Evolutionary conservation across 345 rosid species (phyloP), one percentile per base, ranked within the genome.

Genomic region (Populus simonii): DNA sequence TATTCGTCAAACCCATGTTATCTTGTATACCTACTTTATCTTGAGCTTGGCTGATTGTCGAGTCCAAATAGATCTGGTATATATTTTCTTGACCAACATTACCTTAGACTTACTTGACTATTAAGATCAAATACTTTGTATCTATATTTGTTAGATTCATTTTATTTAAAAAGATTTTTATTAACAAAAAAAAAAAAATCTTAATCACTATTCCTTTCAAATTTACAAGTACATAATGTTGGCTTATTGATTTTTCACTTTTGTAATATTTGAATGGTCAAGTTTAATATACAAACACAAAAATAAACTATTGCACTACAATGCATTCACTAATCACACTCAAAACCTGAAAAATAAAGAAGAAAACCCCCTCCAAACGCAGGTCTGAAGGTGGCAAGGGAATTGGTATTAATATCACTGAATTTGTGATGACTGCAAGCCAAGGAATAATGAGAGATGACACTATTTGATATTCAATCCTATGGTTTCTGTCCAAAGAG

Each of bases 241-340:
- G n/a, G n/a, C n/a, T n/a, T n/a, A n/a, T n/a, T n/a, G n/a, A 61
- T 41, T 49, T 15, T 62, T 41, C 41, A 15, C 76, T 71, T 7
- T 75, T 22, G 33, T 70, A 63, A 70, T 29, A 33, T 70, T 36
- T 67, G 36, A 53, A 72, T 8, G 15, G 51, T 68, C 29, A 29
- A 68, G 70, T 80, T 75, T 65, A 43, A 20, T 55, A 55, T 55
- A 3, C 74, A 74, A 38, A 38, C 49, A 65, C 36, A 62, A 25
- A 74, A 45, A 47, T 31, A 43, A 36, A 49, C 36, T 35, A 78
- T 31, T 72, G 55, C 23, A 36, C 76, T 18, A 51, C 18, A 71
- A 67, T 47, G 33, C 25, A 47, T 69, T 70, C 82, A 73, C 79
- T 71, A 75, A 62, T 57, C 82, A 79, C 66, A 25, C 76, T n/a